phyloP scores from a whole-genome alignment of 306 rosid species.

The Cucumis sativus region DNA sequence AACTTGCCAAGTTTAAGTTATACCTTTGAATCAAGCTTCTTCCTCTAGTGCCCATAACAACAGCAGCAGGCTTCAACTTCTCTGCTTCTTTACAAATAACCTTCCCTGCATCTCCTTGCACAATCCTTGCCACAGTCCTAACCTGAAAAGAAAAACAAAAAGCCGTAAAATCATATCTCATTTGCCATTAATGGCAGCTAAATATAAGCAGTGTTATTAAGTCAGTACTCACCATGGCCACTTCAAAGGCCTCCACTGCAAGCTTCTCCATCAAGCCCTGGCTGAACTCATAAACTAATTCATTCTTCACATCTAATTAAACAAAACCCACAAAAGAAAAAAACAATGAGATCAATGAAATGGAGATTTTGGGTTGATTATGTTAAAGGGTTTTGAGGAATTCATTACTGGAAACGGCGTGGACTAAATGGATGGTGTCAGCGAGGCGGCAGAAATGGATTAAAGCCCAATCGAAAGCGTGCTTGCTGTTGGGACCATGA shows the following conservation, averaged over 20 bases:
- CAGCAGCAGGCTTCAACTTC: slow-evolving; percentile 18
- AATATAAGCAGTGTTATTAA: background rate
- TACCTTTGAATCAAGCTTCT: slow-evolving; percentile 18
- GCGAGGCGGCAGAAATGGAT: slow-evolving; percentile 63
- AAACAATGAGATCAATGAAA: background rate
- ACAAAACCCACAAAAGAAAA: background rate
- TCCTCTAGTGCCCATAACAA: slow-evolving; percentile 20
- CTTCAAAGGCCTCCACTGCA: slow-evolving; percentile 59
- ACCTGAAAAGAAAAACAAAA: background rate
- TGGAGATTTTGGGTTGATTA: background rate
- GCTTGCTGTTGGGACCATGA: slow-evolving; percentile 70
- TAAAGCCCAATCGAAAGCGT: slow-evolving; percentile 89
- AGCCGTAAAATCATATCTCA: background rate
- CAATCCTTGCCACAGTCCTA: slow-evolving; percentile 15
- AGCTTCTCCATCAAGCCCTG: slow-evolving; percentile 69
- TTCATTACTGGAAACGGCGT: slow-evolving; percentile 56
- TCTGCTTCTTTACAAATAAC: slow-evolving; percentile 18
- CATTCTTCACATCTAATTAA: slow-evolving; percentile 41
- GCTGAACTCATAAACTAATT: slow-evolving; percentile 38
- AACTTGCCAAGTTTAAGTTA: background rate
- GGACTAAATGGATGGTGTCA: slow-evolving; percentile 75
- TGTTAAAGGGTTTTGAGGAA: background rate
- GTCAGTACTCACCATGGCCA: slow-evolving; percentile 45
- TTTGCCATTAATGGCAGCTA: background rate
- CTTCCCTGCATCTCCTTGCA: slow-evolving; percentile 18